Conservation (phyloP, 2,329 filamentous ascomycete species). For the Pyricularia grisea region DNA sequence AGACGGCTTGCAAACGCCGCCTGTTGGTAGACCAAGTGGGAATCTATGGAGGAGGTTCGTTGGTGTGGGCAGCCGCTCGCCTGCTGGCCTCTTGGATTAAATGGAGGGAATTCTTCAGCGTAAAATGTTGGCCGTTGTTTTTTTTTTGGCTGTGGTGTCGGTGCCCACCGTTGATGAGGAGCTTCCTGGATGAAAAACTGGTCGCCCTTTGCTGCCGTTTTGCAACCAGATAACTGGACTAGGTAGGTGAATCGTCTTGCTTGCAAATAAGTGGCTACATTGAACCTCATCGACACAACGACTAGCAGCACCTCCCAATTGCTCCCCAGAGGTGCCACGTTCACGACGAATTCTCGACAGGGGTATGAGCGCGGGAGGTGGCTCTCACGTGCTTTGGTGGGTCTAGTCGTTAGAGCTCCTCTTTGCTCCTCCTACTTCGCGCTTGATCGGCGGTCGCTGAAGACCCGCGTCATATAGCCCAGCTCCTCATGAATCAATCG, state of each 20-base stretch:
- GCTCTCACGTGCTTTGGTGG: conserved; percentile 1
- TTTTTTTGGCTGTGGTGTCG: not conserved
- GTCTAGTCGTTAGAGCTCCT: not conserved
- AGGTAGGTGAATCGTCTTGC: not conserved
- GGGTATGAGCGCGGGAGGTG: not conserved
- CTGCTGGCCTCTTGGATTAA: not conserved
- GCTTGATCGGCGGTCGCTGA: not conserved
- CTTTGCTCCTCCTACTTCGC: not conserved
- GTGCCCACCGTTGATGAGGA: not conserved
- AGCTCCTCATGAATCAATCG: not conserved
- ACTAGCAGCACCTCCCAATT: not conserved
- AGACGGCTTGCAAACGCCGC: not conserved
- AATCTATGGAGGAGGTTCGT: not conserved
- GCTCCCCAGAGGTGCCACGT: conserved; percentile 41
- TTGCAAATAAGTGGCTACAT: not conserved
- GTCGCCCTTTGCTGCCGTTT: not conserved
- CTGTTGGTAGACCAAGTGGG: not conserved
- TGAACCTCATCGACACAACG: not conserved
- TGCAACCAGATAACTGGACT: not conserved
- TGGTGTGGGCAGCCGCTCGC: not conserved
- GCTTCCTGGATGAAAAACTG: not conserved
- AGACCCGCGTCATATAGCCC: not conserved
- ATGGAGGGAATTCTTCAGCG: not conserved
- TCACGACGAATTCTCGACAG: conserved; percentile 18
- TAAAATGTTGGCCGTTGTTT: not conserved